Base-by-base conservation (phyloP, 1,284 basidiomycete genomes). In the Sanghuangporus sanghuang region DNA sequence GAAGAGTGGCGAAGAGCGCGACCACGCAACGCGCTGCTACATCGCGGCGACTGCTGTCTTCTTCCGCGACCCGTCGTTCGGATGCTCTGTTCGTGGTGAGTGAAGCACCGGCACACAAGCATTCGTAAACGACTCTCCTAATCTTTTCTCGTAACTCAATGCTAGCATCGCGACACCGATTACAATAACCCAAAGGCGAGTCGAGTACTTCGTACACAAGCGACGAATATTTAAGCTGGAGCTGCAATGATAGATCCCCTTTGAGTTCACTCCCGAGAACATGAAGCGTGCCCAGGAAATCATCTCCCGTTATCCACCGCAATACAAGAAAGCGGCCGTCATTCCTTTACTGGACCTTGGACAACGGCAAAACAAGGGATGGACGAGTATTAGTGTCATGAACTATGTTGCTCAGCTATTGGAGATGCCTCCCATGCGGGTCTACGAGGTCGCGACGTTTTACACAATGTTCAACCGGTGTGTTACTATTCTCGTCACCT, bases 381-480 rank as follows among this genome's bases (percentile, higher is more conserved):
- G 95, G 94, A 96, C 95, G n/a, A 95, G 91, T 73, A 96, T 99
- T 70, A 93, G 91, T 71, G 95, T 96, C 67, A 99, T 99, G 96
- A 98, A 99, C 79, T 93, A 95, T 71, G 90, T 99, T 55, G 96
- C 96, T 1, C 87, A 90, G 67, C 78, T 96, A 44, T 83, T 99
- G 61, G 94, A 93, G 72, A 93, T 99, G 88, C 93, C 93, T 7
- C 93, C 94, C 61, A 99, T 99, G 97, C 89, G 96, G 18, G 97
- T 99, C 6, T 99, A 99, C 76, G 97, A 99, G 79, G 97, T 99
- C 59, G 96, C 97, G 12, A 97, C 95, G 11, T 99, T 99, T 80
- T 99, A 99, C 78, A 99, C 96, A 69, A 98, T 99, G 96, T 98
- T 95, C 82, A 97, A 96, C 81, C 85, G 93, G 90, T 90, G 65